Base-by-base conservation (phyloP, 148 eudicot genomes). In the Chenopodium suecicum region DNA sequence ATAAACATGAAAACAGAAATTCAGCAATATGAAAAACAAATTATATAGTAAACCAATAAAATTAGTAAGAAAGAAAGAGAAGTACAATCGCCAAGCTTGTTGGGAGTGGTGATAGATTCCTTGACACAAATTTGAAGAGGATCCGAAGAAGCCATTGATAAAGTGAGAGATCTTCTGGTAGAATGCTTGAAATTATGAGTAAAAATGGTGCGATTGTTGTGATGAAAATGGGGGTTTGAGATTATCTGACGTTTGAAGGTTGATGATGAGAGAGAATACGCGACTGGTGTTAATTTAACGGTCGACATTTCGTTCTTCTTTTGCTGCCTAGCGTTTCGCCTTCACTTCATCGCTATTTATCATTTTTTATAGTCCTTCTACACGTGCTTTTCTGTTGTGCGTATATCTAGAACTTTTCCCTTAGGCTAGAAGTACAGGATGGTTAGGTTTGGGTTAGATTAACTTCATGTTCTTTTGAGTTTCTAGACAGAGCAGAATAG, bases 61-160 rank as follows among this genome's bases (percentile, higher is more conserved):
- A 58, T 62, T 62, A 22, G 44, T 32, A 8, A 48, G 52, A 72
- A 41, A 77, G 74, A 67, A 37, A 31, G 48, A 25, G 12, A 1
- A 13, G 13, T 86, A 95, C 98, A 95, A 83, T 95, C 98, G 66
- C 98, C 98, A 73, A 92, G 94, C 84, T 79, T 86, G 84, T 88
- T 88, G 75, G 97, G 98, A 27, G 86, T 70, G 48, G 89, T 87
- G 78, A 84, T 5, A 48, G 97, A 91, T 22, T 89, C 90, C 86
- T 95, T 95, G 85, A 88, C 98, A 80, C 97, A 95, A 76, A 95
- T 85, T 83, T 93, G 91, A 74, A 95, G 88, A 81, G 98, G 92
- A 46, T 81, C 62, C 22, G 62, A 72, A 0, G 89, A 65, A 20
- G 92, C 81, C 86, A 86, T 85, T 79, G 84, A 72, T n/a, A 85